Evolutionary conservation across 768 basidiomycete genomes (phyloP), one percentile per base, ranked within the genome.

Genomic region (Harrya chromipes): DNA sequence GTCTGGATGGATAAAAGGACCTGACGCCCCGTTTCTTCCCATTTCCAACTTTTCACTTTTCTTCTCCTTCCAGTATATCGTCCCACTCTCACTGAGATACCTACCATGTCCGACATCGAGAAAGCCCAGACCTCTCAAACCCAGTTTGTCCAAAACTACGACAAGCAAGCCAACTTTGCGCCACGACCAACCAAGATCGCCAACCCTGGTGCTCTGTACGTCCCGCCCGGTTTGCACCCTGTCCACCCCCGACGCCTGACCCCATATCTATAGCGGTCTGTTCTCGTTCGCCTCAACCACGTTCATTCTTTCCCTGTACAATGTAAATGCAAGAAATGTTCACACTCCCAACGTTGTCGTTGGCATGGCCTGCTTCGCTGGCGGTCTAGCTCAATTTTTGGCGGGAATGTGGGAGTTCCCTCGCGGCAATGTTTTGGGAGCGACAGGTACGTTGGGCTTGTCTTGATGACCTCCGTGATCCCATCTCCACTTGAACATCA

Each of bases 401-500:
- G 92, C 91, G 26, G 93, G 93, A 36, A 90, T 93, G 85, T 92
- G 90, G 90, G 84, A 85, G 67, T 85, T 84, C 70, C 79, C 82
- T 14, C 69, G 77, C 27, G 83, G 83, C 1, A 89, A 90, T 55
- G 72, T 70, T 0, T 88, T 90, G 54, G 85, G 83, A 57, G 87
- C 78, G 11, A 83, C 86, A 24, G 85, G 87, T 86, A 35, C 67
- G 84, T 53, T 14, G 33, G 14, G 16, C 5, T 27, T 14, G 7
- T 6, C 2, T 2, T 23, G 5, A 23, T 31, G 21, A 4, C 17
- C 16, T 4, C 11, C 14, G 17, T 13, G 24, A 40, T 19, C 20
- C n/a, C 39, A 35, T 29, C n/a, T 16, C 41, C 13, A 17, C 7
- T 9, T 39, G 19, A 4, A 12, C 40, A 29, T 12, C n/a, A 29